These are phyloP conservation scores for Gautieria morchelliformis DNA, from an alignment of 768 basidiomycete species.

Conservation along the genomic window DNA sequence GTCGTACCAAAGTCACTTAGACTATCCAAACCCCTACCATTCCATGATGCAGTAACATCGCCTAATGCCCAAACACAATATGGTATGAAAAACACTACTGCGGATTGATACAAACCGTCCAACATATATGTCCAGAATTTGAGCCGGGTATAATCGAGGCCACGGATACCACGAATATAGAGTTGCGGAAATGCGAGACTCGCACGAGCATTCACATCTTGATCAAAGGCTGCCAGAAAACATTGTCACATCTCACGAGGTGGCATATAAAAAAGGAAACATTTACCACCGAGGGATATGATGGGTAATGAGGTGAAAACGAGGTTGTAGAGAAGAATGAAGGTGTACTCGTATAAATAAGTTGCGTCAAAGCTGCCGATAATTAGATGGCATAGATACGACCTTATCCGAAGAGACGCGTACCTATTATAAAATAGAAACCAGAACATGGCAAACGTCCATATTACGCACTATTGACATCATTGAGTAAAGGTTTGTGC, in stretches of 20 bases:
- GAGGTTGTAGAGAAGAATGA: conserved; percentile 85
- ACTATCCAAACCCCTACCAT: conserved; percentile 69
- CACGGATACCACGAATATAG: conserved; percentile 90
- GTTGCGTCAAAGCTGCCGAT: conserved; percentile 77
- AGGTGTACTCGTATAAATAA: conserved; percentile 91
- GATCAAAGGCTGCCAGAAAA: conserved; percentile 66
- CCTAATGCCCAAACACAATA: conserved; percentile 65
- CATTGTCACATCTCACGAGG: conserved; percentile 3
- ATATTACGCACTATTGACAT: conserved; percentile 65
- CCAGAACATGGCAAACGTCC: conserved; percentile 94
- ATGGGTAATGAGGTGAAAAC: conserved; percentile 93
- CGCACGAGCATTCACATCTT: conserved; percentile 85
- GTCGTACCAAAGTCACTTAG: conserved; percentile 89
- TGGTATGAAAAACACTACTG: conserved; percentile 78
- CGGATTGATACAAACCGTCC: conserved; percentile 91
- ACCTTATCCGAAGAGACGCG: conserved; percentile 17
- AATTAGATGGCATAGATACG: conserved; percentile 10
- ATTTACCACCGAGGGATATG: conserved; percentile 75
- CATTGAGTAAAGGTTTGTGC: conserved; percentile 7
- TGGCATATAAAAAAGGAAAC: not conserved
- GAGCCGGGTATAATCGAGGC: conserved; percentile 81
- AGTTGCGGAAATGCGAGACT: conserved; percentile 90
- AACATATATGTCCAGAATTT: conserved; percentile 96
- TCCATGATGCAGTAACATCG: conserved; percentile 52
- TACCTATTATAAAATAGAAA: conserved; percentile 82